A percentile compares a stretch with the other conserved stretches of the same genome.
These are phyloP conservation scores for Clarireedia homoeocarpa DNA, from an alignment of 2,329 filamentous ascomycete genomes.

Conservation along the genomic window DNA sequence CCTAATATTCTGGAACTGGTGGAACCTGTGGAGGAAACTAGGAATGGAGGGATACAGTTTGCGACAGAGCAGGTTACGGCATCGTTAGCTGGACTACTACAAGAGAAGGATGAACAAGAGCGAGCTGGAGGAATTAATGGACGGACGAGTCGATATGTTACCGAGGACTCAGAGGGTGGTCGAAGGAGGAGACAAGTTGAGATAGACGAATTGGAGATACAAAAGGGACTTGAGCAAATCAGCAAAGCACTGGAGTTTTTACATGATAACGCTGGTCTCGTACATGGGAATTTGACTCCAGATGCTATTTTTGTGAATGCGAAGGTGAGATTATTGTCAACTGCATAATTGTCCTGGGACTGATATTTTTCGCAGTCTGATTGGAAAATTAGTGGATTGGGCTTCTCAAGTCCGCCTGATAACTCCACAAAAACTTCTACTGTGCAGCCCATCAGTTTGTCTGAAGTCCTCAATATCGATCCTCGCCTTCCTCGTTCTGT, in stretches of 20 bases:
- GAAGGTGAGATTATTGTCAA: slow-evolving; percentile 51
- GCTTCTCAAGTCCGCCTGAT: slow-evolving; percentile 78
- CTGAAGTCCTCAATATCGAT: slow-evolving; percentile 79
- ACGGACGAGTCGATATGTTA: slow-evolving; percentile 69
- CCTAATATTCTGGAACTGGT: slow-evolving; percentile 87
- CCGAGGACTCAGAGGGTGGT: slow-evolving; percentile 69
- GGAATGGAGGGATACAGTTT: slow-evolving; percentile 88
- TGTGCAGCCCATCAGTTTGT: slow-evolving; percentile 71
- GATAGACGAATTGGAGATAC: slow-evolving; percentile 94
- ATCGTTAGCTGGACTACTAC: slow-evolving; percentile 72
- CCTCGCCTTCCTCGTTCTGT: slow-evolving; percentile 73
- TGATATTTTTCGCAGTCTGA: slow-evolving; percentile 58
- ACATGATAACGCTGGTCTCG: slow-evolving; percentile 87
- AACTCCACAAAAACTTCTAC: slow-evolving; percentile 66
- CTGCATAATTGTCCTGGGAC: slow-evolving; percentile 15
- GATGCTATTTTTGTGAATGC: slow-evolving; percentile 91
- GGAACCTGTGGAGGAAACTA: slow-evolving; percentile 91
- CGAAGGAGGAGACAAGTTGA: slow-evolving; percentile 73
- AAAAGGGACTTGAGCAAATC: slow-evolving; percentile 89
- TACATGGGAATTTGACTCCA: slow-evolving; percentile 90
- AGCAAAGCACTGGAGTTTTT: slow-evolving; percentile 92
- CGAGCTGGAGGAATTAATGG: slow-evolving; percentile 58
- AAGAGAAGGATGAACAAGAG: slow-evolving; percentile 87
- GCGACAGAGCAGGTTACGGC: slow-evolving; percentile 87
- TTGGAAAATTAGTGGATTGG: slow-evolving; percentile 96